phyloP scores from a whole-genome alignment of 1,284 basidiomycete genomes.

The Ganoderma multipileum region DNA sequence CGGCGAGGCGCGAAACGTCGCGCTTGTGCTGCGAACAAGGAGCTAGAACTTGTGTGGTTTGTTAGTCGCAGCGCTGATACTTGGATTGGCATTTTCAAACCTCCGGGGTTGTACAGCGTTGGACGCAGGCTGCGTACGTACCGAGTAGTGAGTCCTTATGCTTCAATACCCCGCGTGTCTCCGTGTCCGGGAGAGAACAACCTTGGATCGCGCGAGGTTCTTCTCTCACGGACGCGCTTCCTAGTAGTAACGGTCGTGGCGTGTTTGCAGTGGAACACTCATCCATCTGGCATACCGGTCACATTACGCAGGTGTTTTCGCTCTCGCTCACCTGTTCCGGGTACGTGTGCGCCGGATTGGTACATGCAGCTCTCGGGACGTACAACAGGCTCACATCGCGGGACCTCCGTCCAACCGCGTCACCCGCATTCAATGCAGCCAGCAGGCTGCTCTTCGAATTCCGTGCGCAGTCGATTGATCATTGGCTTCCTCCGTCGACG shows the following conservation, averaged over 20 bases:
- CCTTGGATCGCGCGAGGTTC: neutral
- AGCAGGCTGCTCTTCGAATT: neutral
- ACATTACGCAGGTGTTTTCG: neutral
- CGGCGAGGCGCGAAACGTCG: neutral
- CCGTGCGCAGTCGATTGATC: neutral
- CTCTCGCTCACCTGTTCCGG: neutral
- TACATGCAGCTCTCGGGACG: neutral
- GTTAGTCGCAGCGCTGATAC: neutral
- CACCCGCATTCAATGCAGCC: neutral
- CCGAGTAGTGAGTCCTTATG: neutral
- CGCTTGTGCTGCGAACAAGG: neutral
- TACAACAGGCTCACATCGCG: neutral
- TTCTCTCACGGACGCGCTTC: neutral
- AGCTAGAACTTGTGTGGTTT: neutral
- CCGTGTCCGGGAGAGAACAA: neutral
- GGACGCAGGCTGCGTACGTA: neutral
- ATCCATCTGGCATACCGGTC: neutral
- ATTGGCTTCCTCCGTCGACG: neutral
- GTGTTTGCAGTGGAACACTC: neutral
- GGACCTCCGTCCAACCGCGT: neutral
- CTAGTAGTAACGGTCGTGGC: neutral
- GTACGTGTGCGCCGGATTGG: neutral
- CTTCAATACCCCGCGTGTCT: neutral
- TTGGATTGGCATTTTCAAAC: neutral
- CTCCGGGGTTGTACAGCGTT: neutral